Conservation (phyloP, 306 rosid species). For the Castanea sativa region DNA sequence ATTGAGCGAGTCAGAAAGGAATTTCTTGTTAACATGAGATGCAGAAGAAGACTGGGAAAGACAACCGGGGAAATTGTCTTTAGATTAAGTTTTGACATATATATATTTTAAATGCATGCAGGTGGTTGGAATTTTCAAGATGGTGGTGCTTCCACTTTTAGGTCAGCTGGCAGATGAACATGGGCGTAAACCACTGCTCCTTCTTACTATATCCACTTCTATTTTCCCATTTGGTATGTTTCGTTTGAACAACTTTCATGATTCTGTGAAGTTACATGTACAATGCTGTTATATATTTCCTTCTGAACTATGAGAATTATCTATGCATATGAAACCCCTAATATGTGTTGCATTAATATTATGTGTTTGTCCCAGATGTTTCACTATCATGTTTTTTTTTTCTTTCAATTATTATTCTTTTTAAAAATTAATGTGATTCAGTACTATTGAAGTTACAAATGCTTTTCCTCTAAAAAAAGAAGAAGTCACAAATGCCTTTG, state of each 20-base stretch:
- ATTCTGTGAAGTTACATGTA: background rate
- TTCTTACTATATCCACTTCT: conserved; percentile 23
- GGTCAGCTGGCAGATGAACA: conserved; percentile 85
- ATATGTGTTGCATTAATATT: background rate
- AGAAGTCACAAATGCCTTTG: background rate
- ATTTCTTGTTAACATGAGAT: background rate
- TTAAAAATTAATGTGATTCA: background rate
- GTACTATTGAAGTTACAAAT: too few species aligned
- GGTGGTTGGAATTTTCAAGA: too few species aligned
- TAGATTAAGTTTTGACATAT: too few species aligned
- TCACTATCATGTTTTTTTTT: background rate
- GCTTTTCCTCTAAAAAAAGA: too few species aligned
- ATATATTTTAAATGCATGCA: too few species aligned
- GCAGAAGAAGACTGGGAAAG: too few species aligned
- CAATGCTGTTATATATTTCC: background rate
- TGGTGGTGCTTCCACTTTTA: conserved; percentile 62
- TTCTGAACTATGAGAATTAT: background rate
- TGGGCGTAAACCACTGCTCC: conserved; percentile 79
- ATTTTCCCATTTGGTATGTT: too few species aligned
- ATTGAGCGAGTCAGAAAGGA: too few species aligned
- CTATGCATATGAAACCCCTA: background rate
- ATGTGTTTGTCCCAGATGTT: background rate
- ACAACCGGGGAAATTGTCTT: too few species aligned
- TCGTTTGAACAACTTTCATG: background rate
- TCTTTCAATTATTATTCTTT: background rate